Evolutionary conservation across 352 stramenopile genomes (phyloP).

Genomic region (Pythium grandisporangium): DNA sequence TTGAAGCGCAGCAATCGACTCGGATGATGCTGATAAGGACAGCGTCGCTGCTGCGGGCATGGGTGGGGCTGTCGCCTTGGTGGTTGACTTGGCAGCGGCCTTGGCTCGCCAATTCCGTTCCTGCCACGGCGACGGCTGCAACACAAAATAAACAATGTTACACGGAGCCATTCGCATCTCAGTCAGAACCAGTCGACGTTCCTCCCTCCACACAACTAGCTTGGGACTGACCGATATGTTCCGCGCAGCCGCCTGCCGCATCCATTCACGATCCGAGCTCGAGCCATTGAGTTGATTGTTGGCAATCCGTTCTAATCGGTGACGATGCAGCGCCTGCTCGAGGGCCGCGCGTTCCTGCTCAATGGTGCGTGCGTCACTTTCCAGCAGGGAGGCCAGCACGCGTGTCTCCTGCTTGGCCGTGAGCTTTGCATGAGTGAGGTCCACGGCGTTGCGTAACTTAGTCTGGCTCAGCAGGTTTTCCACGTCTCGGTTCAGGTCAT

Average conservation of each 20-base stretch:
- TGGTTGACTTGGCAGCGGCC: slow-evolving; percentile 1
- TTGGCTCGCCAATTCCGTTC: slow-evolving; percentile 51
- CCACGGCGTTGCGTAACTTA: slow-evolving; percentile 63
- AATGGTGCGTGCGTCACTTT: slow-evolving; percentile 52
- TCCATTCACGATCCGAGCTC: slow-evolving; percentile 13
- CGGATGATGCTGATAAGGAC: not conserved
- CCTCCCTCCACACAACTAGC: too few species aligned
- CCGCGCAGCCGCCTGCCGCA: slow-evolving; percentile 8
- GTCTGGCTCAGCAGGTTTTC: slow-evolving; percentile 54
- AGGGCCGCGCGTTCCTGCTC: slow-evolving; percentile 49
- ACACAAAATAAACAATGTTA: too few species aligned
- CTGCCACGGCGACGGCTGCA: slow-evolving; percentile 60
- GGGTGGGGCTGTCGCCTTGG: not conserved
- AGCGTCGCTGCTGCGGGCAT: not conserved
- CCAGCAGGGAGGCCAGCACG: slow-evolving; percentile 54
- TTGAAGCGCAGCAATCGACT: too few species aligned
- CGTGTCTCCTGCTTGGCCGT: slow-evolving; percentile 58
- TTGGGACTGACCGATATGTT: too few species aligned
- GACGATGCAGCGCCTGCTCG: slow-evolving; percentile 47
- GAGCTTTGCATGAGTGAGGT: slow-evolving; percentile 41
- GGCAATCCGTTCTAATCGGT: slow-evolving; percentile 39
- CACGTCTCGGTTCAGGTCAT: too few species aligned
- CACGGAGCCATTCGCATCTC: too few species aligned
- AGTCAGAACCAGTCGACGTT: too few species aligned
- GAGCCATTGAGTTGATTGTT: slow-evolving; percentile 14